Base-by-base conservation (phyloP, 225 moss, liverwort and hornwort species). In the Takakia lepidozioides region DNA sequence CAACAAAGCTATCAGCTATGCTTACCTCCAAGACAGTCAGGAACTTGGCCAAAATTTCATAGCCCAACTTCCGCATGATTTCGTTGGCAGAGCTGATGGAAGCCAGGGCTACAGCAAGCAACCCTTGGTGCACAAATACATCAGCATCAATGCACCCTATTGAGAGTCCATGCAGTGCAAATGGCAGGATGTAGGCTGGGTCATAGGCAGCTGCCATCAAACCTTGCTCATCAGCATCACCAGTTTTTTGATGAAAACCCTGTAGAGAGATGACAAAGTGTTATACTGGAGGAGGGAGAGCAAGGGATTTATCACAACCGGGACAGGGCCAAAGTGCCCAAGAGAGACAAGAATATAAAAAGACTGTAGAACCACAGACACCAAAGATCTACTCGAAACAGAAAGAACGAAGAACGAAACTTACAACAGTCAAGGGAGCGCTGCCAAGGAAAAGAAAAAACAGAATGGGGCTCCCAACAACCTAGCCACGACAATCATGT, bases 51-150 rank as follows among this genome's bases (percentile, higher is more conserved):
- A 98, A 84, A 54, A 88, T 58, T 56, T 85, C 80, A 52, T 90
- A 98, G 43, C 87, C 87, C n/a, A 77, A 57, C 54, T 87, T 87
- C 22, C 95, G 72, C 80, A 81, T 84, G 57, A 41, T 65, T 60
- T 87, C 90, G 50, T 85, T 75, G 45, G 69, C 68, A 50, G 87
- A 87, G 64, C 95, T 90, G 57, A 90, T 66, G 54, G 84, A 87
- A 36, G 71, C 73, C 56, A 98, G 59, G 56, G 82, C 65, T 22
- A 90, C 54, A n/a, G 82, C 84, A 56, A 98, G 84, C 40, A 98
- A 73, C 52, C 95, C 95, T 25, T 90, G 71, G 47, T 71, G 75
- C 27, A 83, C 84, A 62, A 90, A 90, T 58, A 90, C 95, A 57
- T 98, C 87, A 23, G 75, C 66, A 62, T 63, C 78, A 30, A 90